Base-by-base conservation (phyloP, 2,329 filamentous ascomycete species). In the Fusarium clavum region DNA sequence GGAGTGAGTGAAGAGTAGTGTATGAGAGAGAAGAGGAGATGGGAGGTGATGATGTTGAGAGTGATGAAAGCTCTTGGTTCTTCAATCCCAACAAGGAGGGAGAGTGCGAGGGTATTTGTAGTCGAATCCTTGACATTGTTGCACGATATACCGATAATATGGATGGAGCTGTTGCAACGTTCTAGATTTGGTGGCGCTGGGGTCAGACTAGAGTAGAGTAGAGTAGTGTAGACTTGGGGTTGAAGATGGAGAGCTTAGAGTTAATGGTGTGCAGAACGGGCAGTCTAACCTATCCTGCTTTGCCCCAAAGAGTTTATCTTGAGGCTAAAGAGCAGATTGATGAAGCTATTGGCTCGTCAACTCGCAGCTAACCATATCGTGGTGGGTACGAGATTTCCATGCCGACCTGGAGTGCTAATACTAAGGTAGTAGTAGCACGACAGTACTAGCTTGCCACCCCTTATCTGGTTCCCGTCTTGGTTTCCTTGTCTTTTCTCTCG, bases 221-320 rank as follows among this genome's bases (percentile, higher is more conserved):
- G 47, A 48, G 22, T 52, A 40, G 24, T 8, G 34, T 41, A 52
- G 34, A 57, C 29, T 29, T 49, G 49, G 60, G 41, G 40, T 63
- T 62, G 48, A 40, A 64, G 61, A 57, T 62, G 27, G 44, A 29
- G 67, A 60, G 43, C 57, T 47, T 47, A 51, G 16, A 57, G 43
- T 29, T 48, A 49, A 59, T 72, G 69, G 69, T 71, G 69, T 71
- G 61, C 57, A 69, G 64, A 30, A 52, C 69, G 69, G 69, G 53
- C 52, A 58, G 43, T 67, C 69, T 71, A 71, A 41, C 69, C 69
- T 25, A 38, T 64, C 30, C 22, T 41, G 51, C 34, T 57, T 64
- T 53, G 49, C 34, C 46, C 59, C 55, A 64, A 52, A 53, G 63
- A 69, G 65, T 69, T 63, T 64, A 69, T 69, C 48, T 56, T 12